These are phyloP conservation scores for Lodderomyces jiufengensis DNA, from an alignment of 1,139 yeast genomes.

Conservation along the genomic window DNA sequence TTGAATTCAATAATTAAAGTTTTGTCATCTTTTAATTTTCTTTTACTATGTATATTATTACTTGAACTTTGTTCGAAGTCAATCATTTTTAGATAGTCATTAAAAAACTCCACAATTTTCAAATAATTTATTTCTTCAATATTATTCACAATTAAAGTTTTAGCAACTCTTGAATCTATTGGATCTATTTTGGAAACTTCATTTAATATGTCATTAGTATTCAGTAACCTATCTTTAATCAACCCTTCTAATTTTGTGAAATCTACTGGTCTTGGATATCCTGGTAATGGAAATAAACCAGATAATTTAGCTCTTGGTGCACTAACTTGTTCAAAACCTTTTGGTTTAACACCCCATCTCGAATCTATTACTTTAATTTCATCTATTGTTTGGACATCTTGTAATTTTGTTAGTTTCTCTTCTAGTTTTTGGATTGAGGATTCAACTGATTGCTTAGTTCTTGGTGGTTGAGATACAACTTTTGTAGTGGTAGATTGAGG, in stretches of 20 bases:
- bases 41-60: constrained; percentile 31
- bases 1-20: constrained; percentile 50
- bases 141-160: constrained; percentile 47
- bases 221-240: constrained; percentile 35
- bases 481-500: not conserved
- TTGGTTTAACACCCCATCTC: constrained; percentile 73
- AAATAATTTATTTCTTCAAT: constrained; percentile 38
- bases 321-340: constrained; percentile 71
- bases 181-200: constrained; percentile 49
- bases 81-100: constrained; percentile 35
- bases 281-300: constrained; percentile 78
- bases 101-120: constrained; percentile 42
- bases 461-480: not conserved
- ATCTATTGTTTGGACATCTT: constrained; percentile 23
- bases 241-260: constrained; percentile 52
- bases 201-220: constrained; percentile 37
- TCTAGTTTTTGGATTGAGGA: constrained; percentile 4
- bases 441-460: not conserved
- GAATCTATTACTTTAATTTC: constrained; percentile 44
- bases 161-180: constrained; percentile 47
- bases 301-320: constrained; percentile 80
- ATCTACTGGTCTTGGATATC: constrained; percentile 58
- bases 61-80: constrained; percentile 29
- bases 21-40: constrained; percentile 34
- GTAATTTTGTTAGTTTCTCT: constrained; percentile 19